These are phyloP conservation scores for Sporothrix schenckii DNA, from an alignment of 2,329 filamentous ascomycete genomes.

Conservation along the genomic window DNA sequence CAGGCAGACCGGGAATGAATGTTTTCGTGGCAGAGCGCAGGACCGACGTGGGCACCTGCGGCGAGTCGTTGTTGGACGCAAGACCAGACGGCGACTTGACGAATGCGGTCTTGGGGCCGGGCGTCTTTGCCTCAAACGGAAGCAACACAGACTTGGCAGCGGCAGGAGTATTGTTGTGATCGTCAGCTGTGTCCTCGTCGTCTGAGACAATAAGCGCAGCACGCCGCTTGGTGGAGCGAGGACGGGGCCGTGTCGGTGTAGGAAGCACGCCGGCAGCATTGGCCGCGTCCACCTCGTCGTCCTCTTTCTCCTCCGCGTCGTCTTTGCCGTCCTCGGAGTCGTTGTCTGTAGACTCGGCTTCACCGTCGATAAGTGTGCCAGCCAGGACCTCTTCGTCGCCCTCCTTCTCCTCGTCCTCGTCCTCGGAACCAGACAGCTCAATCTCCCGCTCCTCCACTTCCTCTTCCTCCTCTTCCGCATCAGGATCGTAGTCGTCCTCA, in stretches of 20 bases:
- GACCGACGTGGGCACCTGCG: conserved; percentile 63
- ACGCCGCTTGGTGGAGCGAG: conserved; percentile 55
- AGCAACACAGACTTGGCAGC: not conserved
- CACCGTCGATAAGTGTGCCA: conserved; percentile 33
- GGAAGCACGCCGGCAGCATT: conserved; percentile 13
- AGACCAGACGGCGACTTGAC: conserved; percentile 49
- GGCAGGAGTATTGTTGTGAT: not conserved
- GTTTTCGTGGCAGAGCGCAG: conserved; percentile 69
- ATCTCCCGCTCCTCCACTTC: conserved; percentile 29
- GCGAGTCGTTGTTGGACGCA: conserved; percentile 49
- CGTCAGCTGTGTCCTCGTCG: conserved; percentile 64
- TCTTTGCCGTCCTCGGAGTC: conserved; percentile 44
- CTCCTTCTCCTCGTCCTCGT: conserved; percentile 27
- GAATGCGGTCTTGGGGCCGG: conserved; percentile 49
- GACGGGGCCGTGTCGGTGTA: conserved; percentile 41
- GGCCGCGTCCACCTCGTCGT: conserved; percentile 1
- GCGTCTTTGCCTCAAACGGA: conserved; percentile 47
- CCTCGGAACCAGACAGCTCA: conserved; percentile 30
- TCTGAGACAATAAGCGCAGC: conserved; percentile 59
- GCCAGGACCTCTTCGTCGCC: conserved; percentile 40
- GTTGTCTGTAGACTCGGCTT: conserved; percentile 37
- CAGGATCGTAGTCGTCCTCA: conserved; percentile 42
- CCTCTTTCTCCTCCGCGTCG: conserved; percentile 36
- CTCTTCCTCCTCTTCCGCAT: conserved; percentile 29
- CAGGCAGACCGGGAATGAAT: conserved; percentile 69